Base-by-base conservation (phyloP, 2,329 filamentous ascomycete species). In the Fusarium pseudocircinatum region DNA sequence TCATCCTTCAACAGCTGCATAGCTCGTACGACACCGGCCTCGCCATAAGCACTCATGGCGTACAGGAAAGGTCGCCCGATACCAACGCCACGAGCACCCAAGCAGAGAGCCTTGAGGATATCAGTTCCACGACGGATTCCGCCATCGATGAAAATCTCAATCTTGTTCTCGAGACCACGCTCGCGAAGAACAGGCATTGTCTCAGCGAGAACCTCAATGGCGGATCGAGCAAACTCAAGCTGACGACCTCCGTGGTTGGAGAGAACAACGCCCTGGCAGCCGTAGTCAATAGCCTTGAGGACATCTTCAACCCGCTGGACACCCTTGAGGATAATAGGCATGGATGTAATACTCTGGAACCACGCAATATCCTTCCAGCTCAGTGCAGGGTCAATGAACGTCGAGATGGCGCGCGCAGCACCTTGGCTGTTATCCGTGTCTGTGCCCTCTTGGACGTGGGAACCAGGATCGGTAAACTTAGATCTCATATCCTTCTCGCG, bases 401-500 rank as follows among this genome's bases (percentile, higher is more conserved):
- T 94, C 36, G 94, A 97, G 79, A 99, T 99, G 71, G 96, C 96
- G 71, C 96, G 91, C 11, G 96, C 96, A 4, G 96, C 96, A 57
- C 96, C 96, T 85, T 99, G 96, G 24, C 91, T 93, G 70, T 91
- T 94, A 83, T 98, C 95, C 26, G 96, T 94, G 60, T 87, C 83
- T 67, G 92, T 87, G 57, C 93, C 94, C 18, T 85, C 86, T 83
- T 98, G 96, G 20, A 98, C 94, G 79, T 91, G 93, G 34, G 92
- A 93, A 14, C 95, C 96, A 20, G 89, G 89, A 76, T 97, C 96
- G 42, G 90, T 90, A 81, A 97, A 97, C 83, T 98, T 98, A 74
- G 89, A 90, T 43, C 96, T 93, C 96, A 98, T 98, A 82, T 98
- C 96, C 86, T 98, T 99, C 83, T 99, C 96, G 75, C 96, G 89